Conservation (phyloP, 2,329 filamentous ascomycete species). For the Colletotrichum sp. region DNA sequence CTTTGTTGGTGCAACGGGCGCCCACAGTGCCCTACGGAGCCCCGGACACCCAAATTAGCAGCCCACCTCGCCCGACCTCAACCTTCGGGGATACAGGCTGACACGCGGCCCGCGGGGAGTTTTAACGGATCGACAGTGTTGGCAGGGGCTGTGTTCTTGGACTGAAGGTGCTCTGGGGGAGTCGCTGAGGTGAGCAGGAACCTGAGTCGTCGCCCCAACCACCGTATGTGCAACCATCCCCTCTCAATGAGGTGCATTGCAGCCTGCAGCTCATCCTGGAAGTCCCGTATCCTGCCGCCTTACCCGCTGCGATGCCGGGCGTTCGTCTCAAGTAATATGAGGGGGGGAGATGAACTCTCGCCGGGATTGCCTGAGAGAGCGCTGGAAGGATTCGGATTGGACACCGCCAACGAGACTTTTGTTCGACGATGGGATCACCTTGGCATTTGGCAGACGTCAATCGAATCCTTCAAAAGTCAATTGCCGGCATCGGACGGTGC, state of each 20-base stretch:
- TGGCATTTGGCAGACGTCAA: not conserved
- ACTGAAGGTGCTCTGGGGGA: not conserved
- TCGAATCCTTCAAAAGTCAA: not conserved
- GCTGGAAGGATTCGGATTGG: not conserved
- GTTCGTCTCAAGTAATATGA: not conserved
- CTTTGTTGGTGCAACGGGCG: not conserved
- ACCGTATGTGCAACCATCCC: not conserved
- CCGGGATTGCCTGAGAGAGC: not conserved
- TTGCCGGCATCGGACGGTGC: not conserved
- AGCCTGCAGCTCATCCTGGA: not conserved
- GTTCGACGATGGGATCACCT: not conserved
- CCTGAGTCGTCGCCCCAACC: not conserved
- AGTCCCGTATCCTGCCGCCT: not conserved
- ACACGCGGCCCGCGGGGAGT: slow-evolving; percentile 10
- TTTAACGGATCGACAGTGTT: not conserved
- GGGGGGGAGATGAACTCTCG: not conserved
- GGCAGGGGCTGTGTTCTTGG: not conserved
- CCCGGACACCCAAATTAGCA: not conserved
- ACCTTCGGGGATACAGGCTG: not conserved
- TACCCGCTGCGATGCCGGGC: not conserved
- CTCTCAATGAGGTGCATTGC: not conserved
- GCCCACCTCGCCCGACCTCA: not conserved
- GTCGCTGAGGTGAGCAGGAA: not conserved
- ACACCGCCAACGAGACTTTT: not conserved
- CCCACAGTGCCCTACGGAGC: not conserved